These are phyloP conservation scores for Neopestalotiopsis sp. DNA, from an alignment of 2,329 filamentous ascomycete species.

Conservation along the genomic window DNA sequence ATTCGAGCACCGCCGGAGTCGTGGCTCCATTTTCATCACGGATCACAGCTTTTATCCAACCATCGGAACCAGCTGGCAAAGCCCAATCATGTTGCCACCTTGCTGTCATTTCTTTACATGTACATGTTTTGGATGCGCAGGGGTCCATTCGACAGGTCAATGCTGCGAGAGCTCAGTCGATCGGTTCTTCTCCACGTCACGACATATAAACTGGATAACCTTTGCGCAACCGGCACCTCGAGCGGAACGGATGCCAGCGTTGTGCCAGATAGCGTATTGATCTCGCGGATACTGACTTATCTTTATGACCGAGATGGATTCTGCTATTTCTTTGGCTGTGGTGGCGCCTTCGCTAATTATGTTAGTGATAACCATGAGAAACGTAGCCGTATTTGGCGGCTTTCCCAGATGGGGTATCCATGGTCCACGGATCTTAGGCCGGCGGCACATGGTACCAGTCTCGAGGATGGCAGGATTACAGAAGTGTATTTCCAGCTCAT, in stretches of 20 bases:
- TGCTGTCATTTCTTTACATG: slow-evolving; percentile 9
- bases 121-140: slow-evolving; percentile 13
- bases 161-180: slow-evolving; percentile 10
- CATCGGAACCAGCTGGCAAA: neutral
- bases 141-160: neutral
- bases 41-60: neutral
- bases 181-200: slow-evolving; percentile 4
- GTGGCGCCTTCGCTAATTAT: slow-evolving; percentile 8
- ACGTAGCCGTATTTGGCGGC: neutral
- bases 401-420: neutral
- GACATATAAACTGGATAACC: slow-evolving; percentile 3
- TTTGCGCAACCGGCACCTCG: neutral
- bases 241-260: neutral
- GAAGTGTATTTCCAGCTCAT: slow-evolving; percentile 8
- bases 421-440: neutral
- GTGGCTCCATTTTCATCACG: slow-evolving; percentile 5
- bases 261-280: neutral
- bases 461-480: slow-evolving; percentile 1
- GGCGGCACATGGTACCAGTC: neutral
- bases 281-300: slow-evolving; percentile 9
- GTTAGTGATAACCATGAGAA: neutral
- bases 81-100: neutral
- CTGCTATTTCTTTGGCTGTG: slow-evolving; percentile 16
- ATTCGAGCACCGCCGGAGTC: slow-evolving; percentile 1
- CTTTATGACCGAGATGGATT: slow-evolving; percentile 10